These are phyloP conservation scores for Climacium dendroides DNA, from an alignment of 225 moss, liverwort and hornwort genomes.

Conservation along the genomic window DNA sequence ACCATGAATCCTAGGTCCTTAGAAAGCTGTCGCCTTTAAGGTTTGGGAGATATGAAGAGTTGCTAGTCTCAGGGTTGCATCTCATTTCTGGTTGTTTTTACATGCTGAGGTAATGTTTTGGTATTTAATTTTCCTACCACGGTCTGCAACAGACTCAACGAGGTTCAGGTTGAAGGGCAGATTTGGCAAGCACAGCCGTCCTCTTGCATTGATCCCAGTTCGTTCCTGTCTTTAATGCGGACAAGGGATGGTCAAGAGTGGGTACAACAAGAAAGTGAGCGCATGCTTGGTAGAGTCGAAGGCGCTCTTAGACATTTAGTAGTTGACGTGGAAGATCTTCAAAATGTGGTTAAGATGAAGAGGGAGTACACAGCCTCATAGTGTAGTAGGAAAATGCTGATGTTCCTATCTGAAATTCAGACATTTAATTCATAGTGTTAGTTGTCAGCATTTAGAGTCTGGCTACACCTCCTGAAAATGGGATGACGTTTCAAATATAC, in stretches of 20 bases:
- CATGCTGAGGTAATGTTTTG: background rate
- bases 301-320: constrained; percentile 17
- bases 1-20: background rate
- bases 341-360: constrained; percentile 19
- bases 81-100: background rate
- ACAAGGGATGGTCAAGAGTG: constrained; percentile 43
- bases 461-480: background rate
- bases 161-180: constrained; percentile 22
- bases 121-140: background rate
- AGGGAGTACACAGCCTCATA: background rate
- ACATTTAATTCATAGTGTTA: background rate
- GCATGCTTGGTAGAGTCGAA: constrained; percentile 28
- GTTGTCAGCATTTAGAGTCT: background rate
- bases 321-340: constrained; percentile 50
- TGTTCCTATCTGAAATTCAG: background rate
- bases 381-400: background rate
- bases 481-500: background rate
- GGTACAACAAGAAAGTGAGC: constrained; percentile 35
- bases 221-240: constrained; percentile 15
- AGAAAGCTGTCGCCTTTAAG: background rate
- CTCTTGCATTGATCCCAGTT: constrained; percentile 12
- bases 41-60: background rate
- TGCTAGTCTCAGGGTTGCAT: background rate
- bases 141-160: constrained; percentile 28
- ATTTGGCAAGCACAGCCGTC: constrained; percentile 45